A percentile compares a stretch with the other conserved stretches of the same genome.
These are phyloP conservation scores for Yamadazyma diospyri DNA, from an alignment of 1,139 yeast genomes.

Conservation along the genomic window DNA sequence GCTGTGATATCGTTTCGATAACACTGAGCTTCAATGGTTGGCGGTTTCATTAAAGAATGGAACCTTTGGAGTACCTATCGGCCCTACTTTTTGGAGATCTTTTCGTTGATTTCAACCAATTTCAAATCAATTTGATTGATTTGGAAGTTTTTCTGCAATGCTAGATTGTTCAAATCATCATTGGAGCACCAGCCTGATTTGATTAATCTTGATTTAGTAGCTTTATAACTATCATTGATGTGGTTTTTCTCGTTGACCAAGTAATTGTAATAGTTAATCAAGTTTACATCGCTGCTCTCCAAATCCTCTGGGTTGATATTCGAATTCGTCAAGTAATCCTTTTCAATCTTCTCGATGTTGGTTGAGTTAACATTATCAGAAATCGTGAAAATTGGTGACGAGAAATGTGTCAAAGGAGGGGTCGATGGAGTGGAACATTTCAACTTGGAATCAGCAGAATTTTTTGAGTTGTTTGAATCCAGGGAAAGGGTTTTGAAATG, in stretches of 20 bases:
- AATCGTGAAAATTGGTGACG: conserved; percentile 41
- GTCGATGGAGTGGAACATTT: conserved; percentile 22
- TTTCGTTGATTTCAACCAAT: conserved; percentile 21
- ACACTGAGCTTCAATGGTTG: not conserved
- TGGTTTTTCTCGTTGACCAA: conserved; percentile 24
- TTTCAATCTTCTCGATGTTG: conserved; percentile 32
- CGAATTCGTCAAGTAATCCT: conserved; percentile 30
- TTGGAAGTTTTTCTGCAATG: conserved; percentile 28
- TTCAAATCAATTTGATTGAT: conserved; percentile 31
- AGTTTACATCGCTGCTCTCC: conserved; percentile 6
- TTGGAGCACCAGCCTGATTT: conserved; percentile 46
- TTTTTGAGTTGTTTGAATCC: conserved; percentile 16
- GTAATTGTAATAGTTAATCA: conserved; percentile 14
- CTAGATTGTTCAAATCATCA: conserved; percentile 41
- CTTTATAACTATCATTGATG: conserved; percentile 30
- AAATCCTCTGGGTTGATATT: conserved; percentile 5
- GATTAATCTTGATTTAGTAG: conserved; percentile 31
- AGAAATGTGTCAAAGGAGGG: conserved; percentile 36
- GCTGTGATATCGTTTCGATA: not conserved
- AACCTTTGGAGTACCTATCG: not conserved
- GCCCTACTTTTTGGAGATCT: conserved; percentile 5
- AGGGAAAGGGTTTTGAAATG: conserved; percentile 17
- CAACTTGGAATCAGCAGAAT: conserved; percentile 12
- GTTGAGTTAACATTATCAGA: conserved; percentile 36
- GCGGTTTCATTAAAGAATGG: too few relatives aligned